Conservation (phyloP, 2,329 filamentous ascomycete genomes). For the Alternaria brassicae region DNA sequence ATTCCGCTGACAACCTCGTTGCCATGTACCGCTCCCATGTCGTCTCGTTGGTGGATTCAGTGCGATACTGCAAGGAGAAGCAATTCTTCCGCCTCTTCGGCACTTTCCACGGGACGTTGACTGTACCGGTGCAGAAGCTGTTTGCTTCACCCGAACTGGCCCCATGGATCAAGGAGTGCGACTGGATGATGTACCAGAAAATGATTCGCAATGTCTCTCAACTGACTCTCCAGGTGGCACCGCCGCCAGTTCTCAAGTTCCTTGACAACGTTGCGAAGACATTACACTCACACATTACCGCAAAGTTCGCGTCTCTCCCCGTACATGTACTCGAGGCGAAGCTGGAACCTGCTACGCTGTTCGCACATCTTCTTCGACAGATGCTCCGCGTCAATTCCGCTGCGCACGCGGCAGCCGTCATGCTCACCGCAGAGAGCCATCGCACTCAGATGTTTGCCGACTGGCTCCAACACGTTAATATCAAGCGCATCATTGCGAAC, state of each 20-base stretch:
- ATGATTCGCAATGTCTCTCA: constrained; percentile 92
- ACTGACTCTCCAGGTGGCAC: constrained; percentile 90
- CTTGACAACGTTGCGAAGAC: constrained; percentile 84
- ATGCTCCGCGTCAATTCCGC: constrained; percentile 91
- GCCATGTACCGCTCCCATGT: constrained; percentile 94
- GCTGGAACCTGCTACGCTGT: constrained; percentile 85
- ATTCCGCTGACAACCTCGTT: constrained; percentile 83
- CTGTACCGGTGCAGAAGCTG: constrained; percentile 93
- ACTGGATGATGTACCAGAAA: constrained; percentile 94
- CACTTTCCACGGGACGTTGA: constrained; percentile 94
- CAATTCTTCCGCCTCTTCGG: constrained; percentile 95
- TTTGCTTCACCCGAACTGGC: constrained; percentile 82
- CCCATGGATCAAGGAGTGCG: constrained; percentile 93
- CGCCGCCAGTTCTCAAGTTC: constrained; percentile 84
- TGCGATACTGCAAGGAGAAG: constrained; percentile 95
- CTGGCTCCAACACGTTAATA: constrained; percentile 72
- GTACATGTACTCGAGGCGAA: constrained; percentile 86
- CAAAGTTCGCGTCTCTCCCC: constrained; percentile 85
- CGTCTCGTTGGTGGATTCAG: constrained; percentile 92
- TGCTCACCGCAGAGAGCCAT: constrained; percentile 87
- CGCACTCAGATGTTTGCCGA: constrained; percentile 95
- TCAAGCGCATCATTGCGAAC: constrained; percentile 64
- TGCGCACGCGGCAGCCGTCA: constrained; percentile 91
- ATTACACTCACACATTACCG: constrained; percentile 80
- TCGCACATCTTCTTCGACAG: constrained; percentile 84